Base-by-base conservation (phyloP, 306 rosid genomes). In the Lablab purpureus region DNA sequence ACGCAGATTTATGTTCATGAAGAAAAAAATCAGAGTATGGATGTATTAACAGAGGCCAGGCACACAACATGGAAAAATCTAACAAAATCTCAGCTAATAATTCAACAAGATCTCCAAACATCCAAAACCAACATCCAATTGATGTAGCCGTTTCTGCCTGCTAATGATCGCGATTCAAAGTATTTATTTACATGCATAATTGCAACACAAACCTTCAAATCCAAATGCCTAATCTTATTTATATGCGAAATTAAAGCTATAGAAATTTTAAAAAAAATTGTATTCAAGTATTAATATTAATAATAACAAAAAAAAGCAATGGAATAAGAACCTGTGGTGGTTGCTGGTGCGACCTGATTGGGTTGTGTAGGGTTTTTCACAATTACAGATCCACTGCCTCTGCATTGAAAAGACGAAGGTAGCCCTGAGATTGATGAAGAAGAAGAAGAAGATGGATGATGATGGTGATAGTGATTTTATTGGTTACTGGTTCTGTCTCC, bases 301-400 rank as follows among this genome's bases (percentile, higher is more conserved):
- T 58, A 54, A 10, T 40, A 40, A 40, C 13, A 40, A 40, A 1
- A 40, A 40, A 0, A 36, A 43, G 21, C 1, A 65, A 46, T 15
- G 52, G 70, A 28, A 12, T 32, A 18, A 77, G 78, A 77, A 77
- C 80, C 83, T 73, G 74, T 28, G 75, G 14, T 46, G 8, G 75
- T 34, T 72, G 73, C 56, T 51, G n/a, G 45, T 14, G 72, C 10
- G 47, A 77, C 25, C 67, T n/a, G 40, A 46, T 64, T 6, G 46
- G 47, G 30, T 25, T 3, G 75, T 17, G 41, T 12, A 6, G 5
- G 64, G 19, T 75, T 74, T 76, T 75, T 81, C 62, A 27, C 37
- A 79, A 59, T 78, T 51, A 71, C 68, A 77, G 87, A 87, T 77
- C 76, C 60, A 77, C 6, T 23, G 76, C 27, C 7, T 28, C 19